Evolutionary conservation across 2,329 filamentous ascomycete genomes (phyloP).

Genomic region (Penicillium sp.): DNA sequence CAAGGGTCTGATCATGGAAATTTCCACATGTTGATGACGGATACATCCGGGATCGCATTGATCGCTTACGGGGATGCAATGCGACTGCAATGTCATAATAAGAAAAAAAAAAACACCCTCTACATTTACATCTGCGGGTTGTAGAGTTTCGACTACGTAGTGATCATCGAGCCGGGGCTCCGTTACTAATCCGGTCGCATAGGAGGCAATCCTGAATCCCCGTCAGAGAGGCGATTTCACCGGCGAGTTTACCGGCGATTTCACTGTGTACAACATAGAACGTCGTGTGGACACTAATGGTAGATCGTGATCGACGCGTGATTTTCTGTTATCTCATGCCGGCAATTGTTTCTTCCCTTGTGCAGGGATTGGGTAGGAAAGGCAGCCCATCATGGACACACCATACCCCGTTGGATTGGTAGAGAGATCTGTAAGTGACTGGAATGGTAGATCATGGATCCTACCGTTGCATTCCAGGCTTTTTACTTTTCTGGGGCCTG

Average conservation of each 20-base stretch:
- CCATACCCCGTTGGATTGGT: background rate
- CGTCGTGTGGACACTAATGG: conserved; percentile 9
- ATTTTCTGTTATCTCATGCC: conserved; percentile 4
- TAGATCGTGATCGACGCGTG: conserved; percentile 19
- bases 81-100: background rate
- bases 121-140: background rate
- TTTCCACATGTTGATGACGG: background rate
- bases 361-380: conserved; percentile 7
- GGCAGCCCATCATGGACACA: background rate
- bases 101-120: background rate
- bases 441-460: conserved; percentile 17
- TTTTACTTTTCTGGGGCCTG: background rate
- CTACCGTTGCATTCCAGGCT: conserved; percentile 19
- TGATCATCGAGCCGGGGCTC: background rate
- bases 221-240: background rate
- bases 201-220: background rate
- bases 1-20: background rate
- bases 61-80: background rate
- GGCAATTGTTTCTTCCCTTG: conserved; percentile 12
- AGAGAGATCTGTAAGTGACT: background rate
- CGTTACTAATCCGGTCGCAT: background rate
- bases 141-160: background rate
- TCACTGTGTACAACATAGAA: background rate
- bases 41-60: conserved; percentile 2
- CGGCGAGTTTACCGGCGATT: background rate